Base-by-base conservation (phyloP, 441 rosid genomes). In the Bruguiera hainesii region DNA sequence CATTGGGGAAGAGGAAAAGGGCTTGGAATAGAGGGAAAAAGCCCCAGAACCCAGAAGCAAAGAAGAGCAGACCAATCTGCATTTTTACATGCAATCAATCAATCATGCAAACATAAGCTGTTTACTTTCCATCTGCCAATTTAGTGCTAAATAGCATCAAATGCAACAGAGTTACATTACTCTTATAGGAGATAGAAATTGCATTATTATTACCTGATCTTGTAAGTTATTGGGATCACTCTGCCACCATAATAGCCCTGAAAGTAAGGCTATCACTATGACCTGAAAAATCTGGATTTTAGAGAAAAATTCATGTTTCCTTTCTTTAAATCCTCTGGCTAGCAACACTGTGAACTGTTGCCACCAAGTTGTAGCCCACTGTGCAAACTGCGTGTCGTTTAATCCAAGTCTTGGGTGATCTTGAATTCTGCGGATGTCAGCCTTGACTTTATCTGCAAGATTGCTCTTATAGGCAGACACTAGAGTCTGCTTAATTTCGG, bases 41-140 rank as follows among this genome's bases (percentile, higher is more conserved):
- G 9, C 82, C 86, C 89, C 93, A 88, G 25, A 87, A 89, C 21
- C 83, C 81, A 8, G 85, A 75, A 21, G 60, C 64, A 75, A 87
- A 91, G 89, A 86, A 91, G 50, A 91, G 82, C 3, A 89, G 73
- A 35, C 93, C 93, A n/a, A 86, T 81, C 96, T 89, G 89, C 77
- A 72, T 20, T 1, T 23, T 19, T 10, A 52, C 15, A 3, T 13
- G 7, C 7, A 52, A 20, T 8, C 56, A 7, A 52, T 52, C 53
- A 50, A 16, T n/a, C 19, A 1, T 50, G 19, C 21, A 50, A 18
- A 16, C 7, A n/a, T 16, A 16, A 18, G 20, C 4, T n/a, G 20
- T 50, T 50, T 18, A 7, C 19, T n/a, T 50, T 18, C n/a, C 52
- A 50, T 50, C 21, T 50, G 19, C 3, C 53, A 50, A n/a, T 18